Base-by-base conservation (phyloP, 192 early-diverging fungal genomes). In the Backusella tuberculispora region DNA sequence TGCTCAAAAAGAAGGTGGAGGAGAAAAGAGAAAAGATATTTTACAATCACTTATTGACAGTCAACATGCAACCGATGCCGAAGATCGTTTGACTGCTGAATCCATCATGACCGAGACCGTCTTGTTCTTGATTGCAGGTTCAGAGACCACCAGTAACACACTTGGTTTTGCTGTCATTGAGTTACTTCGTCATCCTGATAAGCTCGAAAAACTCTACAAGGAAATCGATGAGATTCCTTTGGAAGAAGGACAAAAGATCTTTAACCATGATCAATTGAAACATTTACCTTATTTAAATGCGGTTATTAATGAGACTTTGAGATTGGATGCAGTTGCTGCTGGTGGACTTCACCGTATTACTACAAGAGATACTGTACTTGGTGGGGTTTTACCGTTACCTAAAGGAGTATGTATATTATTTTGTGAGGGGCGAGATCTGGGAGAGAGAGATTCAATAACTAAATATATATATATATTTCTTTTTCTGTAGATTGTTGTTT, bases 301-400 rank as follows among this genome's bases (percentile, higher is more conserved):
- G 0, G 80, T 87, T 15, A 81, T 89, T 60, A 72, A 88, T 12
- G 90, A 90, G 66, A 85, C 85, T 19, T 72, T 86, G 50, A 79
- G 87, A 24, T 41, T 85, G 6, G 70, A 78, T 50, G 81, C 88
- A 3, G 71, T 84, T 38, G 77, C 83, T 46, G 70, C 73, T 34
- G 70, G 29, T 56, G 85, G 84, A 15, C 17, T 87, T 41, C 71
- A 76, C 10, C 56, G 86, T 21, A 63, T 85, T 26, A 67, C 86
- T 2, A 69, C 50, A 3, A 43, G 73, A 19, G 81, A 87, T 44
- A 84, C 79, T 24, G 43, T 82, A 5, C 56, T 91, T 3, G 82
- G 81, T 1, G 85, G 85, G 37, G 45, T 73, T 8, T 83, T 87
- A 7, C 15, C 76, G 7, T 74, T 89, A 44, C 86, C 86, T 5